A percentile compares a stretch with the other conserved stretches of the same genome.
phyloP scores from a whole-genome alignment of 495 filamentous ascomycete species.

The Neohortaea acidophila region DNA sequence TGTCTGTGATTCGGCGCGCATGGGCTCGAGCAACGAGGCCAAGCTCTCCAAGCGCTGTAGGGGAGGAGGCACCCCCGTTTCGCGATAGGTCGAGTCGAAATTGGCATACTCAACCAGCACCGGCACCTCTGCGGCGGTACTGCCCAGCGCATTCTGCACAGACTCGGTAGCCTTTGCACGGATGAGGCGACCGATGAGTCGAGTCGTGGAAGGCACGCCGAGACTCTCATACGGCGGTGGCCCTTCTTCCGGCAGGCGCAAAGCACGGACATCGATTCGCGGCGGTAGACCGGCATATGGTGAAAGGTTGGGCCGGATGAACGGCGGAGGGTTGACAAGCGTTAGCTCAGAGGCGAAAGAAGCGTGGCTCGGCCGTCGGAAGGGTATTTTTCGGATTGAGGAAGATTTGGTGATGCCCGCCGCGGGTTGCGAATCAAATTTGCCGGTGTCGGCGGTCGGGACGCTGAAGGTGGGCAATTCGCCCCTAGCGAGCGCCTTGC shows the following conservation, averaged over 20 bases:
- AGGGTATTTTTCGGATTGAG: slow-evolving; percentile 6
- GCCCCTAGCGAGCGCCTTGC: slow-evolving; percentile 28
- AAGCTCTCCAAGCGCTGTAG: slow-evolving; percentile 49
- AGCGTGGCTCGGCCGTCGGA: slow-evolving; percentile 9
- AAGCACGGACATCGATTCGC: slow-evolving; percentile 21
- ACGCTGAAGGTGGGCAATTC: slow-evolving; percentile 12
- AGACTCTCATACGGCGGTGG: slow-evolving; percentile 28
- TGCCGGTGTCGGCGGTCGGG: slow-evolving; percentile 27
- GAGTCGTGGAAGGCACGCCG: slow-evolving; percentile 19
- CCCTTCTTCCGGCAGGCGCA: slow-evolving; percentile 25
- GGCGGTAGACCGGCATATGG: slow-evolving; percentile 18
- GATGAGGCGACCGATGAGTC: slow-evolving; percentile 21
- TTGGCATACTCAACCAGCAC: slow-evolving; percentile 53
- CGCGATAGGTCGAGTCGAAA: slow-evolving; percentile 47
- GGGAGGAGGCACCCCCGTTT: slow-evolving; percentile 46
- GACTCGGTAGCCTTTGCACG: slow-evolving; percentile 27
- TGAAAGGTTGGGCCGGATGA: slow-evolving; percentile 10
- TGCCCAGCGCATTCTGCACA: slow-evolving; percentile 26
- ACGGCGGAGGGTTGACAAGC: slow-evolving; percentile 18
- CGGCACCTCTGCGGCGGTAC: slow-evolving; percentile 27
- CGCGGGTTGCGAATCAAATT: too few species aligned
- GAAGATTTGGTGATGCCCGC: too few species aligned
- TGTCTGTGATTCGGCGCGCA: slow-evolving; percentile 37
- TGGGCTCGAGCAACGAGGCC: slow-evolving; percentile 35
- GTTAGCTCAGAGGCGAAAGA: slow-evolving; percentile 15